These are phyloP conservation scores for Acanthamoeba healyi DNA, from an alignment of 208 protist species.

Conservation along the genomic window DNA sequence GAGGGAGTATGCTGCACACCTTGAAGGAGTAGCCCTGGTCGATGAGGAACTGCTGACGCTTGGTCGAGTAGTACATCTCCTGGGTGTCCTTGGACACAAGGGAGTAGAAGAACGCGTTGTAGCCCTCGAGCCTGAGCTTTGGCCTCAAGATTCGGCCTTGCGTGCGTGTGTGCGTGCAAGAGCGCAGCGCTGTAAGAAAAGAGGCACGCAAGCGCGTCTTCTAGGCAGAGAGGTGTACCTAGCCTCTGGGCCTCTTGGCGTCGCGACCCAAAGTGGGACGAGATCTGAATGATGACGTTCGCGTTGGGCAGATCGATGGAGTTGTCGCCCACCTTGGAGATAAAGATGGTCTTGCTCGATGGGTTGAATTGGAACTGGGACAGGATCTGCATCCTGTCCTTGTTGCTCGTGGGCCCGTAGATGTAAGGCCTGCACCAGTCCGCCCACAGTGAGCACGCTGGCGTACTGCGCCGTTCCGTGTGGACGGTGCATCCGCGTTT, in stretches of 20 bases:
- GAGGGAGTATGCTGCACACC: too few species aligned
- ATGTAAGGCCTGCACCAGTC: slow-evolving; percentile 87
- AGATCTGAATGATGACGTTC: slow-evolving; percentile 98
- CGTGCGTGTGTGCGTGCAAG: too few species aligned
- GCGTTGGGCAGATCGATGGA: slow-evolving; percentile 99
- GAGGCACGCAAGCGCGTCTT: too few species aligned
- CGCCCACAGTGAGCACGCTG: too few species aligned
- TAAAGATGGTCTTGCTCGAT: slow-evolving; percentile 96
- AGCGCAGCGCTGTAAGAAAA: too few species aligned
- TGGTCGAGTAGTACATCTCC: slow-evolving; percentile 97
- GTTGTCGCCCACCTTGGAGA: slow-evolving; percentile 97
- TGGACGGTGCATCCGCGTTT: too few species aligned
- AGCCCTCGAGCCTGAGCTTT: slow-evolving; percentile 88
- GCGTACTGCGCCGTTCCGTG: not conserved
- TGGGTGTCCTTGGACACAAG: slow-evolving; percentile 97
- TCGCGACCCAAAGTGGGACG: slow-evolving; percentile 82
- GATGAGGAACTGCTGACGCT: slow-evolving; percentile 98
- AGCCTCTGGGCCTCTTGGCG: slow-evolving; percentile 87
- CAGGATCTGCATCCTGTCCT: slow-evolving; percentile 95
- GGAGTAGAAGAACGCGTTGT: slow-evolving; percentile 99
- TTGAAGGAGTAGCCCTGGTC: slow-evolving; percentile 94
- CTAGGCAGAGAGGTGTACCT: slow-evolving; percentile 55
- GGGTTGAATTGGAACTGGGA: slow-evolving; percentile 95
- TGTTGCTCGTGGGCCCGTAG: slow-evolving; percentile 94
- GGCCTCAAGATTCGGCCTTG: slow-evolving; percentile 94